These are phyloP conservation scores for Lobulomyces angularis DNA, from an alignment of 192 early-diverging fungal genomes.

Conservation along the genomic window DNA sequence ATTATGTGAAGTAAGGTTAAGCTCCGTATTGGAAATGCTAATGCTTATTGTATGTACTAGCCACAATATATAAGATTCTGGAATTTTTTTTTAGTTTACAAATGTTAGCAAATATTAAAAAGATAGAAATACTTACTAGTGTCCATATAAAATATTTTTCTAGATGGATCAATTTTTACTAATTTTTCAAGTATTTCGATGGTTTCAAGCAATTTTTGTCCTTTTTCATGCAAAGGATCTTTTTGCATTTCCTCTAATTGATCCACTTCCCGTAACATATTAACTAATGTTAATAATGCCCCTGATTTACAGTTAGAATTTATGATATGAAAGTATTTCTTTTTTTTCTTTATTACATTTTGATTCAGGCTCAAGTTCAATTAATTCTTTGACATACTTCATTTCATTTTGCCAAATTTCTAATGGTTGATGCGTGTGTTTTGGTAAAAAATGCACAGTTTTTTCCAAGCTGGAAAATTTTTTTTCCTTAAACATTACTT, in stretches of 20 bases:
- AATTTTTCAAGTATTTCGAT: conserved; percentile 35
- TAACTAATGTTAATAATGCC: conserved; percentile 44
- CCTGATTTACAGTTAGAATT: conserved; percentile 18
- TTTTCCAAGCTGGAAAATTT: not conserved
- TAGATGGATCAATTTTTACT: conserved; percentile 36
- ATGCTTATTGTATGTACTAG: too few species aligned
- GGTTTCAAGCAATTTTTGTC: conserved; percentile 22
- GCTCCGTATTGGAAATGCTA: too few species aligned
- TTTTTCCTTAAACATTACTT: not conserved
- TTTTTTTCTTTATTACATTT: conserved; percentile 48
- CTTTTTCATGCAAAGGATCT: too few species aligned
- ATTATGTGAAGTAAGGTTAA: too few species aligned
- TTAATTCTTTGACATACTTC: conserved; percentile 46
- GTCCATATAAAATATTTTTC: conserved; percentile 43
- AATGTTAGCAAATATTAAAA: too few species aligned
- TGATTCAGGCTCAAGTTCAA: conserved; percentile 67
- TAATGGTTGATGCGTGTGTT: not conserved
- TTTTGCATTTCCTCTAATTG: conserved; percentile 9
- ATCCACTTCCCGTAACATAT: conserved; percentile 32
- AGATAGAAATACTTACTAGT: conserved; percentile 36
- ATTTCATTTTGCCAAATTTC: conserved; percentile 45
- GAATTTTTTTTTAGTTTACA: too few species aligned
- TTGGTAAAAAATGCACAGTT: too few species aligned
- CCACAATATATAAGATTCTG: too few species aligned
- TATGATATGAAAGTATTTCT: conserved; percentile 3